Conservation (phyloP, 305 asterid species). For the Fraxinus xanthoxyloides region DNA sequence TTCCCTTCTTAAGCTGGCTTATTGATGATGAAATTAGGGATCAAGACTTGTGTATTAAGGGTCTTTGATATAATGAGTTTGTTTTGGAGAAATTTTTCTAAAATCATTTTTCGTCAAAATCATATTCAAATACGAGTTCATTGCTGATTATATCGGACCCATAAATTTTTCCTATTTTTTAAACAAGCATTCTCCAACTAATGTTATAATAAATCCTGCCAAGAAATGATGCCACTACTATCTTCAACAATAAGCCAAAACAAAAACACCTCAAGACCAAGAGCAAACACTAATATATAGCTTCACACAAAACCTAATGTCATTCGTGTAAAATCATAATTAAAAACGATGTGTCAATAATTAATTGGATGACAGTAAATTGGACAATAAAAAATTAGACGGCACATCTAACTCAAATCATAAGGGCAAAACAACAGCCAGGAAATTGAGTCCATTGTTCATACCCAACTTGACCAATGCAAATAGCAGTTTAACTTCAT, state of each 20-base stretch:
- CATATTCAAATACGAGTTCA: not conserved
- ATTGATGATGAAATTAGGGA: not conserved
- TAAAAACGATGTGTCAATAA: no score
- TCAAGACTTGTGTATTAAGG: not conserved
- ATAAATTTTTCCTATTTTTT: no score
- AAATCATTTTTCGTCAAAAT: not conserved
- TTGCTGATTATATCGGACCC: no score
- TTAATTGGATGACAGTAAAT: no score
- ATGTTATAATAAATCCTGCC: no score
- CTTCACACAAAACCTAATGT: not conserved
- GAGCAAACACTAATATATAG: no score
- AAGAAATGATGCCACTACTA: no score
- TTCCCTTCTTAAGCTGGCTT: not conserved
- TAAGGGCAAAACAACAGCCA: not conserved
- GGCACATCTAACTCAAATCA: no score
- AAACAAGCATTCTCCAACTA: no score
- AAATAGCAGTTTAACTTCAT: not conserved
- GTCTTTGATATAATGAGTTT: not conserved
- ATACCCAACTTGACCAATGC: not conserved
- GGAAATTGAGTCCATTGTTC: not conserved
- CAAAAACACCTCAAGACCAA: no score
- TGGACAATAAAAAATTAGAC: no score
- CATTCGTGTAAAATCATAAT: not conserved
- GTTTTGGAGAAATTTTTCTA: not conserved
- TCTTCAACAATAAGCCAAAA: no score